Percentiles rank a stretch among this genome's conserved stretches.
Conservation (phyloP, 345 rosid species). For the Odontarrhena argentea region DNA sequence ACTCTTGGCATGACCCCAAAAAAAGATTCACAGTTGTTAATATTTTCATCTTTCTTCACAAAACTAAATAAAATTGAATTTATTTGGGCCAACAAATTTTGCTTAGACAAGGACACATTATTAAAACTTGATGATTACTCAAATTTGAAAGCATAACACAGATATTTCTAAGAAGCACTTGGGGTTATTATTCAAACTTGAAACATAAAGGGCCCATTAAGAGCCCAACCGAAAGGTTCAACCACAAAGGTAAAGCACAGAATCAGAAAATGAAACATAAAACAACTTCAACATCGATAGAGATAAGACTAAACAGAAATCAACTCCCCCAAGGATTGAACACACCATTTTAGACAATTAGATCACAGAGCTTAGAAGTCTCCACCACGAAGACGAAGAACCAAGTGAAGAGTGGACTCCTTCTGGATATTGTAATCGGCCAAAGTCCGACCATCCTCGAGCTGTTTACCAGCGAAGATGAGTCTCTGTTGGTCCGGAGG, state of each 20-base stretch:
- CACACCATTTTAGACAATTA: conserved; percentile 21
- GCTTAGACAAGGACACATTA: too few species aligned
- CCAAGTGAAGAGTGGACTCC: conserved; percentile 35
- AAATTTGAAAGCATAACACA: background rate
- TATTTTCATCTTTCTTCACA: too few species aligned
- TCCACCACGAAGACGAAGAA: conserved; percentile 41
- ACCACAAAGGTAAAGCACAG: background rate
- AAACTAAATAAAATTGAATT: too few species aligned
- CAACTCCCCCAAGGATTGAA: conserved; percentile 16
- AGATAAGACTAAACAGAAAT: background rate
- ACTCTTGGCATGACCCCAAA: too few species aligned
- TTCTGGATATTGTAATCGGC: conserved; percentile 37
- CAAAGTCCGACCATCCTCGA: conserved; percentile 27
- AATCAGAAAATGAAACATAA: background rate
- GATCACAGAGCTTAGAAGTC: conserved; percentile 16
- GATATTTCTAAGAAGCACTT: conserved; percentile 12
- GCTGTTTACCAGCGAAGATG: conserved; percentile 31
- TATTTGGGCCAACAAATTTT: too few species aligned
- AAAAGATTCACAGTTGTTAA: too few species aligned
- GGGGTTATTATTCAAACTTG: conserved; percentile 17
- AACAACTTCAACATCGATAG: background rate
- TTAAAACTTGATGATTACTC: too few species aligned
- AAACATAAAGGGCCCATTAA: conserved; percentile 15
- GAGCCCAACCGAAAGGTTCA: conserved; percentile 7
- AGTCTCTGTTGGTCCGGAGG: conserved; percentile 35